Base-by-base conservation (phyloP, 495 filamentous ascomycete species). In the Glonium stellatum region DNA sequence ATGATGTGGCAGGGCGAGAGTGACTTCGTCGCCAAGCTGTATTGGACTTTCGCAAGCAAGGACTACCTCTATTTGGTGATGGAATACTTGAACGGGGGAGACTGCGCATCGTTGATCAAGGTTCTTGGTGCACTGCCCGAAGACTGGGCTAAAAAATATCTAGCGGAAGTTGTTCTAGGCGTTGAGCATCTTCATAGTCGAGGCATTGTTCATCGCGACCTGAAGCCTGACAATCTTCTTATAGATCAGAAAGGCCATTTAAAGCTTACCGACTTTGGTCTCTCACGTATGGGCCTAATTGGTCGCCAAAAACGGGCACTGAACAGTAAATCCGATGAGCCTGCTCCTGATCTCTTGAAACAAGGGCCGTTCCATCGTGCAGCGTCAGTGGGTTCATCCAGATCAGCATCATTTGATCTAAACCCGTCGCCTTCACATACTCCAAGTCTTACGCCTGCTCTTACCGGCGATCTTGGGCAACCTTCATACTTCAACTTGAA, bases 1-100 rank as follows among this genome's bases (percentile, higher is more conserved):
- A 97, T 98, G 93, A 98, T 98, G 95, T 96, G 93, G 85, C 95
- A 98, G 76, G 95, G 95, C 25, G 93, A 97, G 69, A 98, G 93
- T 73, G 93, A 98, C 63, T 98, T 97, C 73, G 93, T 98, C 52
- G 93, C 93, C 15, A 98, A 98, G 73, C 79, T 98, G 5, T 97
- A 97, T 75, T 98, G 93, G 93, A 97, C 93, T 0, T 98, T 98
- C 69, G 92, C 93, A 27, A 98, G 95, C 79, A 98, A 98, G 70
- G 93, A 98, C 69, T 98, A 95, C 70, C 85, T 98, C 31, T 98
- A 97, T 71, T 77, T 98, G 64, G 93, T 98, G 15, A 98, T 98
- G 93, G 93, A 98, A 69, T 98, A 98, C 75, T 77, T 98, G 55
- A 98, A 98, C 67, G 93, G 93, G 19, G 93, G 93, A 55, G 93